Conservation (phyloP, 257 asterid species). For the Solanum okadae region DNA sequence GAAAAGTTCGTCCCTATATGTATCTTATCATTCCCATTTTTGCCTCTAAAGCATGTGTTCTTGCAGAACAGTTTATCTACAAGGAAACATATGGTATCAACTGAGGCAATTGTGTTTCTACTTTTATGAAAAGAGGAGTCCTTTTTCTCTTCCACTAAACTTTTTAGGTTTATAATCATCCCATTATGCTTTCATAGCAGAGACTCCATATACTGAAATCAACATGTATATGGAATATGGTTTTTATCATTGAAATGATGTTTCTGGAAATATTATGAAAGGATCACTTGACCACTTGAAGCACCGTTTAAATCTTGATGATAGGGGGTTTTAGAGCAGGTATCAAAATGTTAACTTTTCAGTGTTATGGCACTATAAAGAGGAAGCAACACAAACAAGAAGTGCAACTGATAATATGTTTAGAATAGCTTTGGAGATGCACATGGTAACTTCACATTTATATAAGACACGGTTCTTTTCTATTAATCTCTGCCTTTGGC, state of each 20-base stretch:
- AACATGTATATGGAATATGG: too few species aligned
- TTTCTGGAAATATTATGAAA: background rate
- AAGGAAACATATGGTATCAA: background rate
- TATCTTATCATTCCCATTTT: background rate
- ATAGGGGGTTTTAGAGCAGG: background rate
- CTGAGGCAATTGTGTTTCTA: background rate
- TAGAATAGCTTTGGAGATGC: too few species aligned
- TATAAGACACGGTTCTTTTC: background rate
- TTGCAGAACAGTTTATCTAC: background rate
- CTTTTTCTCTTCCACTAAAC: background rate
- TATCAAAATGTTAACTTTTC: background rate
- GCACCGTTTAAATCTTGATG: background rate
- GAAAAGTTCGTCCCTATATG: background rate
- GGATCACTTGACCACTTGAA: background rate
- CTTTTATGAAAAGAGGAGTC: background rate
- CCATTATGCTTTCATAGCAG: background rate
- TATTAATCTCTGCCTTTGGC: background rate
- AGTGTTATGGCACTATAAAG: background rate
- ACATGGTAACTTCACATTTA: background rate
- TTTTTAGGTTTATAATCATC: background rate
- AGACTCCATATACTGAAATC: too few species aligned
- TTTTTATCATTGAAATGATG: background rate
- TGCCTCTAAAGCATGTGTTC: background rate
- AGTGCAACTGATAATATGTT: background rate
- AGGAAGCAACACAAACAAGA: background rate